phyloP scores from a whole-genome alignment of 2,329 filamentous ascomycete species.

The Ophiostoma populinum region DNA sequence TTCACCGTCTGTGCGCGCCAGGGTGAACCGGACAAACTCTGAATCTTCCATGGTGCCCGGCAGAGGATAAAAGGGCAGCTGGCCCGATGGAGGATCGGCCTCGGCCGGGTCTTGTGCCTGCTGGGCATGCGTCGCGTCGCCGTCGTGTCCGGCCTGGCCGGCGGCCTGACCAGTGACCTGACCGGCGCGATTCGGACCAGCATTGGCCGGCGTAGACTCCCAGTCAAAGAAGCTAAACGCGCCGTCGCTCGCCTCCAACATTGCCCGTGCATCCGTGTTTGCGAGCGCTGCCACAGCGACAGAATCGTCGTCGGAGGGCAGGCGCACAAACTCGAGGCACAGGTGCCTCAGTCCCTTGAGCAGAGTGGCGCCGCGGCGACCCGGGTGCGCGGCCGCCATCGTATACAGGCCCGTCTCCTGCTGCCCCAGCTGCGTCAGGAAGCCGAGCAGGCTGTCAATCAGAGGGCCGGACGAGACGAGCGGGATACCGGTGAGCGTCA shows the following conservation, averaged over 20 bases:
- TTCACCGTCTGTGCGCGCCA: too few species aligned
- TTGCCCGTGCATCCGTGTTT: constrained; percentile 24
- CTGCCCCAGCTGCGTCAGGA: constrained; percentile 27
- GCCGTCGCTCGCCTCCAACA: constrained; percentile 22
- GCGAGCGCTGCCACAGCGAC: constrained; percentile 9
- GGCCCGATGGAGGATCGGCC: too few species aligned
- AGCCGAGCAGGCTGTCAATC: constrained; percentile 27
- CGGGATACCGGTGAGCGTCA: constrained; percentile 38
- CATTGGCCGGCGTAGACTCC: too few species aligned
- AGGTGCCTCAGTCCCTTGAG: constrained; percentile 36
- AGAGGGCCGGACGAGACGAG: constrained; percentile 33
- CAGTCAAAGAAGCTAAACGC: constrained; percentile 31
- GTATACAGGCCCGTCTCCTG: constrained; percentile 30
- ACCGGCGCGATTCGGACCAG: too few species aligned
- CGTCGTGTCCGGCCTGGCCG: too few species aligned
- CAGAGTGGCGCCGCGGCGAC: constrained; percentile 23
- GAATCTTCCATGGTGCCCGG: too few species aligned
- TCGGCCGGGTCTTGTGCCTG: too few species aligned
- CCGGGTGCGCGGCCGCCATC: constrained; percentile 12
- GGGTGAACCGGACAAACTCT: too few species aligned
- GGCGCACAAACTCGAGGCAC: constrained; percentile 34
- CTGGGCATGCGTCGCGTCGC: too few species aligned
- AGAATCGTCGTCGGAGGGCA: constrained; percentile 18
- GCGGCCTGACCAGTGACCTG: too few species aligned
- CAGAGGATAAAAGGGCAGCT: too few species aligned